Evolutionary conservation across 225 moss, liverwort and hornwort species (phyloP).

Genomic region (Thuidium tamariscinum): DNA sequence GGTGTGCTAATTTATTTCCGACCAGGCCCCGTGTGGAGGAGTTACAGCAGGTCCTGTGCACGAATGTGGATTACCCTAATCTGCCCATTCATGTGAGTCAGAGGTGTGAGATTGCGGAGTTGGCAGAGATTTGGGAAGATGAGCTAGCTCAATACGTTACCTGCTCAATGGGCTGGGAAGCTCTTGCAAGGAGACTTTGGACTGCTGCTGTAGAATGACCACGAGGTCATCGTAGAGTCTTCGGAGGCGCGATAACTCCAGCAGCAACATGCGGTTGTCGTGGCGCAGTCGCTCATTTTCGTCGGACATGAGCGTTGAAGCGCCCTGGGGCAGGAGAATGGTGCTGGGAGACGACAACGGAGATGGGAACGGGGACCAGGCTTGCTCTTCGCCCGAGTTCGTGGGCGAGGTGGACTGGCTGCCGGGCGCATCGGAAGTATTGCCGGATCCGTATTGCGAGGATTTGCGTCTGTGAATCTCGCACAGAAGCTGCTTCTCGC

Average conservation of each 20-base stretch:
- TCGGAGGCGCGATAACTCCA: conserved; percentile 55
- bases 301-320: conserved; percentile 42
- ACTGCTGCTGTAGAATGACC: conserved; percentile 62
- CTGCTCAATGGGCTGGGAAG: conserved; percentile 26
- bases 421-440: conserved; percentile 27
- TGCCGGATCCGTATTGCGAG: conserved; percentile 41
- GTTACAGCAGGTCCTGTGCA: conserved; percentile 1
- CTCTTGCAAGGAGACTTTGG: conserved; percentile 52
- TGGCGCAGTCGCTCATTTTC: conserved; percentile 66
- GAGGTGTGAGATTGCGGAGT: not conserved
- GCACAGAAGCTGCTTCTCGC: conserved; percentile 65
- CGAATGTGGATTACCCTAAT: not conserved
- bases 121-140: not conserved
- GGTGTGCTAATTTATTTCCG: conserved; percentile 5
- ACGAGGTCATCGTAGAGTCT: conserved; percentile 65
- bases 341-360: conserved; percentile 57
- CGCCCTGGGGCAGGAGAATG: conserved; percentile 27
- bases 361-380: conserved; percentile 68
- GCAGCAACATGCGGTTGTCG: conserved; percentile 60
- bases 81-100: conserved; percentile 3
- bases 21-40: conserved; percentile 10
- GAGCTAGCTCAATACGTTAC: not conserved
- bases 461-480: conserved; percentile 73
- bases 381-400: conserved; percentile 61
- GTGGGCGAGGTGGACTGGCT: conserved; percentile 60